These are phyloP conservation scores for Nakazawaea populi DNA, from an alignment of 805 yeast genomes.

Conservation along the genomic window DNA sequence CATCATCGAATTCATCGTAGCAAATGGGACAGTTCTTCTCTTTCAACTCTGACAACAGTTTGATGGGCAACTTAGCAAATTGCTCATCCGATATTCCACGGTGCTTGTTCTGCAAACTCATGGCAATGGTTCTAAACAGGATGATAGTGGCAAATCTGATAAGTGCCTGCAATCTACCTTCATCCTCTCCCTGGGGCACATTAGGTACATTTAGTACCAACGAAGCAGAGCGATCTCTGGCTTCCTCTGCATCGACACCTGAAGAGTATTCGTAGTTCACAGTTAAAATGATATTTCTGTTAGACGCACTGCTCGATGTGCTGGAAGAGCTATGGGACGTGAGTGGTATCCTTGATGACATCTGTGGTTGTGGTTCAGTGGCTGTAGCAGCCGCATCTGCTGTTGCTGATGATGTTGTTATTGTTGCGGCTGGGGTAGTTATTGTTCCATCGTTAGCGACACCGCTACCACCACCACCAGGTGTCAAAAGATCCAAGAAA, in stretches of 20 bases:
- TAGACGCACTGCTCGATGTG: constrained; percentile 6
- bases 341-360: too few species aligned
- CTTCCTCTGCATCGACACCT: constrained; percentile 12
- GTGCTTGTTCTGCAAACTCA: constrained; percentile 37
- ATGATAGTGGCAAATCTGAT: constrained; percentile 64
- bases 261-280: constrained; percentile 30
- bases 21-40: constrained; percentile 55
- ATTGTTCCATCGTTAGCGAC: neutral
- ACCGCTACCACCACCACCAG: constrained; percentile 15
- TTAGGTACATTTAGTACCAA: constrained; percentile 64
- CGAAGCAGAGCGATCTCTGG: constrained; percentile 40
- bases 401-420: neutral
- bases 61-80: constrained; percentile 44
- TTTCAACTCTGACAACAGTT: constrained; percentile 24
- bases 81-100: constrained; percentile 48
- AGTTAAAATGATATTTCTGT: constrained; percentile 32
- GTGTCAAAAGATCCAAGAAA: constrained; percentile 18
- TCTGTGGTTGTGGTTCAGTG: neutral
- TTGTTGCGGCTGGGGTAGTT: neutral
- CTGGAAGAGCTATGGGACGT: too few species aligned
- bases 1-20: constrained; percentile 43
- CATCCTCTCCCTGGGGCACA: constrained; percentile 51
- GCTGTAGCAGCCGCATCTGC: neutral
- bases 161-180: constrained; percentile 53
- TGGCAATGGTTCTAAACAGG: constrained; percentile 57